phyloP scores from a whole-genome alignment of 768 basidiomycete genomes.

The Arthromyces matolae region DNA sequence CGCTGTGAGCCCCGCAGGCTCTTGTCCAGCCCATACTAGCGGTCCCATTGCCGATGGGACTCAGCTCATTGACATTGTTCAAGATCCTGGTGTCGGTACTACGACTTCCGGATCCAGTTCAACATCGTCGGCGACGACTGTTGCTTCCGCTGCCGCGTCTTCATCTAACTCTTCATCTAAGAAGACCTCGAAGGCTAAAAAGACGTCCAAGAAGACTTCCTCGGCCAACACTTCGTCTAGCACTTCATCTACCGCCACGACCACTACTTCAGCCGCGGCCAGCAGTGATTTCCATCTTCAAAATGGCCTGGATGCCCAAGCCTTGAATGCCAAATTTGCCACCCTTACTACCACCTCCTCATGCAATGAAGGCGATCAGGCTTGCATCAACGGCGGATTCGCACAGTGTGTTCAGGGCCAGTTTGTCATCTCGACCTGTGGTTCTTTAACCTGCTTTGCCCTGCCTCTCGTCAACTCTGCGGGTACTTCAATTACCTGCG shows the following conservation, averaged over 20 bases:
- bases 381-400: conserved; percentile 43
- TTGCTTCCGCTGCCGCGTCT: conserved; percentile 9
- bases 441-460: conserved; percentile 39
- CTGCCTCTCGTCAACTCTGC: conserved; percentile 52
- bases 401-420: conserved; percentile 52
- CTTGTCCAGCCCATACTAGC: conserved; percentile 44
- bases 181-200: too few species aligned
- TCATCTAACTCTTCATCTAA: conserved; percentile 5
- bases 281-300: conserved; percentile 25
- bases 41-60: conserved; percentile 49
- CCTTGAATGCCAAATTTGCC: conserved; percentile 38
- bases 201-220: too few species aligned
- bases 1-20: conserved; percentile 42
- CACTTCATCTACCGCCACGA: conserved; percentile 4
- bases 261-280: conserved; percentile 14
- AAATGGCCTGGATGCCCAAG: conserved; percentile 37
- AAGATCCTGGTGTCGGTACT: conserved; percentile 30
- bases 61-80: conserved; percentile 35
- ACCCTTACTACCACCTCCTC: conserved; percentile 39
- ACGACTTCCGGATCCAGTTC: conserved; percentile 8
- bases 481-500: conserved; percentile 52
- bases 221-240: conserved; percentile 14
- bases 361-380: conserved; percentile 45
- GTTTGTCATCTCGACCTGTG: conserved; percentile 38
- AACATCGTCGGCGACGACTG: not conserved